These are phyloP conservation scores for Monilinia aucupariae DNA, from an alignment of 2,329 filamentous ascomycete species.

Conservation along the genomic window DNA sequence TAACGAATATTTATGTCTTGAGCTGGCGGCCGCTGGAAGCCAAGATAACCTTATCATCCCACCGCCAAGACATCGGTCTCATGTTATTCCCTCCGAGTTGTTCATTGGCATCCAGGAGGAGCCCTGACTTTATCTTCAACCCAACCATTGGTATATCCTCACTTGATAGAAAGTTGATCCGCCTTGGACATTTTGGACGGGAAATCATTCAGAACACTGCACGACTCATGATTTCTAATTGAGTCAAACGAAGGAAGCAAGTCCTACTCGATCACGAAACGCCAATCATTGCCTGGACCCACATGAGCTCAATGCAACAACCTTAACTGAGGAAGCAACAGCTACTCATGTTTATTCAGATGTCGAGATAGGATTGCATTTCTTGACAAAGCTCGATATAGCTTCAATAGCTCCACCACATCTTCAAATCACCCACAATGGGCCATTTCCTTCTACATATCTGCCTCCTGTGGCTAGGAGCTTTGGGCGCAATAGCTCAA, in stretches of 20 bases:
- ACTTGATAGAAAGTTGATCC: not conserved
- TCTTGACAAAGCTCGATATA: not conserved
- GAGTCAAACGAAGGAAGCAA: not conserved
- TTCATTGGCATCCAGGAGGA: not conserved
- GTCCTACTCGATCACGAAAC: not conserved
- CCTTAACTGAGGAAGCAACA: not conserved
- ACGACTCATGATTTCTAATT: no score
- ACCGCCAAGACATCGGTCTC: not conserved
- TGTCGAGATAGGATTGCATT: not conserved
- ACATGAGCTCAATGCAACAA: not conserved
- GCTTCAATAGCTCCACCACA: not conserved
- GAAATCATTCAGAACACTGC: no score
- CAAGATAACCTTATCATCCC: not conserved
- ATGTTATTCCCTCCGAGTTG: not conserved
- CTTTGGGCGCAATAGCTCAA: constrained; percentile 13
- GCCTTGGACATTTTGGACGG: not conserved
- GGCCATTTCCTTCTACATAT: not conserved
- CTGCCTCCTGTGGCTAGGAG: constrained; percentile 13
- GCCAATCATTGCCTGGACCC: constrained; percentile 4
- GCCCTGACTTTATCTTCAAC: not conserved
- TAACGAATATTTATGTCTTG: not conserved
- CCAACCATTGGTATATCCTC: not conserved
- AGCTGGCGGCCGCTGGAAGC: no score
- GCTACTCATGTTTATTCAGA: not conserved
- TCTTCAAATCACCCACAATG: not conserved